Conservation (phyloP, 1,139 yeast species). For the Geotrichum fermentans region DNA sequence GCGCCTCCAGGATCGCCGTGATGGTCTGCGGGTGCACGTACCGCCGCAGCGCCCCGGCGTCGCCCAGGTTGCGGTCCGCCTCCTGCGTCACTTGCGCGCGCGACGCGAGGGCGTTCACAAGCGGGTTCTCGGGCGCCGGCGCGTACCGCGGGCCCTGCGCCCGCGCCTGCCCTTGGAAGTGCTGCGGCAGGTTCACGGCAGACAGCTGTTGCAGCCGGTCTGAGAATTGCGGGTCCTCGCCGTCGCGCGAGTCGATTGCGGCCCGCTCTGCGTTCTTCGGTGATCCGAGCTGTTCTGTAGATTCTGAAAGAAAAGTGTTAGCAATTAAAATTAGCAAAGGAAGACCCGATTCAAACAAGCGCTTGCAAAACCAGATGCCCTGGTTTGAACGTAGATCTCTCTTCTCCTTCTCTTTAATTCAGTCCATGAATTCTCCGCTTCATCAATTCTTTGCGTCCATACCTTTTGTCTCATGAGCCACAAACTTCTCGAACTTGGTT, state of each 20-base stretch:
- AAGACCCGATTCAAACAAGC: too few species aligned
- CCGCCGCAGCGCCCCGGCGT: neutral
- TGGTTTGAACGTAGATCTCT: neutral
- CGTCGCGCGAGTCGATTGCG: constrained; percentile 3
- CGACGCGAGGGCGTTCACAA: constrained; percentile 6
- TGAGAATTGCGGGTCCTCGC: constrained; percentile 9
- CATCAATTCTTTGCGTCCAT: too few species aligned
- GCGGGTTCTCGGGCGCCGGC: neutral
- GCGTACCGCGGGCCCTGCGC: neutral
- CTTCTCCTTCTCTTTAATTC: neutral
- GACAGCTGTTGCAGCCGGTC: constrained; percentile 11
- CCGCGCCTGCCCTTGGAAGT: constrained; percentile 7
- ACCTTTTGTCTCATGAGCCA: constrained; percentile 1
- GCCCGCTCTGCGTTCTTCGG: neutral
- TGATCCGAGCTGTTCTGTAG: too few species aligned
- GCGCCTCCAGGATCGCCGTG: constrained; percentile 23
- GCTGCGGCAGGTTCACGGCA: constrained; percentile 9
- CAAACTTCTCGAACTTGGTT: constrained; percentile 13
- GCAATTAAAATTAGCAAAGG: too few species aligned
- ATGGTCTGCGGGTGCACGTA: constrained; percentile 24
- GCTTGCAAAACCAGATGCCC: too few species aligned
- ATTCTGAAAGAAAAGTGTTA: too few species aligned
- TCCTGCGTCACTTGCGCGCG: neutral
- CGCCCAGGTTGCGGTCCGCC: constrained; percentile 3
- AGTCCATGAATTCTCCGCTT: too few species aligned